A percentile compares a stretch with the other conserved stretches of the same genome.
Conservation (phyloP, 176 grass and related monocot genomes). For the Musa schizocarpa region DNA sequence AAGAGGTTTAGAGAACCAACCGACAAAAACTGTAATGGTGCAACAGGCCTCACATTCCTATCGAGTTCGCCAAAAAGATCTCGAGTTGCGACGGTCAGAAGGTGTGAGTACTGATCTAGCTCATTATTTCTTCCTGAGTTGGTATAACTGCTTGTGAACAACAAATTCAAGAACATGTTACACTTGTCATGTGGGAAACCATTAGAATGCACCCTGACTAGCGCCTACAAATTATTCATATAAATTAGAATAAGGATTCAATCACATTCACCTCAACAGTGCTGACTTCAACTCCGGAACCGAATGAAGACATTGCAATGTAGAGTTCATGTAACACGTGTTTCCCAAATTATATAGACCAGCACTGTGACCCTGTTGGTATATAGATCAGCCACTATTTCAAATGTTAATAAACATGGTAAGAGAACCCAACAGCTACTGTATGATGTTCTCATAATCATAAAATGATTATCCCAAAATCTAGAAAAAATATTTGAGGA, state of each 20-base stretch:
- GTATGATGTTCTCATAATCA: no score
- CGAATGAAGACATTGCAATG: constrained; percentile 91
- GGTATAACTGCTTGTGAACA: constrained; percentile 45
- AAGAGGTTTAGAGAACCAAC: constrained; percentile 37
- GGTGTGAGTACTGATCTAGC: constrained; percentile 83
- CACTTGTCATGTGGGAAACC: not conserved
- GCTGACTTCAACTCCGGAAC: constrained; percentile 97
- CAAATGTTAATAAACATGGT: not conserved
- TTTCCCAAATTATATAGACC: constrained; percentile 98
- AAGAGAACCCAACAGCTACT: no score
- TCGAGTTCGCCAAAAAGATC: constrained; percentile 94
- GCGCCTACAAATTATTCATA: not conserved
- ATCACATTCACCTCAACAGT: constrained; percentile 50
- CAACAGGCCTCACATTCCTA: constrained; percentile 65
- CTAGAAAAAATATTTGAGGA: no score
- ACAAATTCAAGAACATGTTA: not conserved
- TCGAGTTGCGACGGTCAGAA: constrained; percentile 81
- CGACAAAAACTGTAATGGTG: constrained; percentile 84
- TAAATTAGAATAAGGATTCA: not conserved
- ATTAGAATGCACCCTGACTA: no score
- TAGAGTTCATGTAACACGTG: constrained; percentile 99
- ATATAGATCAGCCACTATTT: constrained; percentile 19
- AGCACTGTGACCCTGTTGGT: constrained; percentile 73
- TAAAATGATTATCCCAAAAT: no score
- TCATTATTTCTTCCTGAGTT: constrained; percentile 65